Evolutionary conservation across 306 rosid genomes (phyloP), one percentile per base, ranked within the genome.

Genomic region (Glycine soja): DNA sequence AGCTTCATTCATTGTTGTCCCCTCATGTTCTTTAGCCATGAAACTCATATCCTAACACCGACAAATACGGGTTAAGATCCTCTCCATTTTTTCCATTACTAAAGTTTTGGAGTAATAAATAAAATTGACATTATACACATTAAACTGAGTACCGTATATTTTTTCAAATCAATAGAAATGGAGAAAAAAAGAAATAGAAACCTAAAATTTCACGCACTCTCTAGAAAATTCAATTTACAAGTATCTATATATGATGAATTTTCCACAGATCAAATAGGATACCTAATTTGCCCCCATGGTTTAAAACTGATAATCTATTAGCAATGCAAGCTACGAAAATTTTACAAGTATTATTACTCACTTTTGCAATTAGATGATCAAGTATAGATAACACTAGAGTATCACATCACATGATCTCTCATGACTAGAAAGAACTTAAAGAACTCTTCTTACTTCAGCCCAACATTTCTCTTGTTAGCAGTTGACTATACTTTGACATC

Each of bases 391-490:
- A 78, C 58, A 12, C 62, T 7, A 38, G 45, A 80, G 72, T 13
- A 86, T 66, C 68, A 72, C 65, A 74, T 24, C 40, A 2, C 40
- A 36, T 36, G 40, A 36, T 24, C 40, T 36, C 40, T 36, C 40
- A 24, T 24, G 30, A 24, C 30, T 24, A 76, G 53, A 81, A 52
- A 65, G 74, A 82, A 83, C 52, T 83, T 56, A 62, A 24, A 69
- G 10, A 82, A 43, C 82, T 38, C 40, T 61, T 38, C 40, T 61
- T 76, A 78, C 52, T 32, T 75, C 82, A 85, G 43, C 59, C 77
- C 89, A 81, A 79, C 84, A 75, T 74, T 62, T 72, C 72, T 82
- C 84, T 66, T 64, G 88, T 83, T 77, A 87, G 89, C 69, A 75
- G 86, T 87, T 82, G 67, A 83, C 82, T 80, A 48, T 75, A 77